Evolutionary conservation across 768 basidiomycete species (phyloP), one percentile per base, ranked within the genome.

Genomic region (Termitomyces sp.): DNA sequence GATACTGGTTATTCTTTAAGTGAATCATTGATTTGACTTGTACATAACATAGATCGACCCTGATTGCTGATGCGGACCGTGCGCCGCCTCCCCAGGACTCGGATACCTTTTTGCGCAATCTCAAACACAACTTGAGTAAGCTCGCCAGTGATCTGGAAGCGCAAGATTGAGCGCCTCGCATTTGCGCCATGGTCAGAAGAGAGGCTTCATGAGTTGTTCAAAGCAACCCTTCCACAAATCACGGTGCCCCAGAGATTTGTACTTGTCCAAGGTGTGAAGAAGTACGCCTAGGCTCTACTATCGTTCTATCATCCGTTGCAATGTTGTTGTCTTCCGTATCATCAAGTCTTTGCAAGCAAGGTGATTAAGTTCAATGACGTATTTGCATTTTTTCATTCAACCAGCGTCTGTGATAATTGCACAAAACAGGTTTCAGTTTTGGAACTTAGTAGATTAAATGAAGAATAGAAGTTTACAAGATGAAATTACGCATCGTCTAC

Each of bases 121-220:
- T 58, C 42, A 51, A 53, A 9, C 51, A 53, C 44, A 26, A 58
- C 29, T 12, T 58, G 24, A 51, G 50, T 28, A 51, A 22, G 18
- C 22, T 58, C 15, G 5, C 16, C 2, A 1, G 6, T 28, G 51
- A 33, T 5, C 34, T 58, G 18, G 50, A 52, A 29, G 44, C 41
- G 3, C 50, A 58, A 42, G 51, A 20, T 42, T 26, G 56, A 50
- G 13, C 37, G 42, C 18, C 28, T 57, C 13, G 29, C 26, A 9
- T 58, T 58, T 33, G 51, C 51, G 12, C 18, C 50, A 9, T 58
- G 57, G 57, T 34, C 50, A 28, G 57, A 58, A 13, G 51, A 45
- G 33, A 39, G 34, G 24, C 51, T 58, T 26, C 57, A 58, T 29
- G 26, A 34, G 33, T n/a, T 58, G 24, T 58, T 58, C 37, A 24